Evolutionary conservation across 345 rosid species (phyloP), one percentile per base, ranked within the genome.

Genomic region (Raphanus sativus): DNA sequence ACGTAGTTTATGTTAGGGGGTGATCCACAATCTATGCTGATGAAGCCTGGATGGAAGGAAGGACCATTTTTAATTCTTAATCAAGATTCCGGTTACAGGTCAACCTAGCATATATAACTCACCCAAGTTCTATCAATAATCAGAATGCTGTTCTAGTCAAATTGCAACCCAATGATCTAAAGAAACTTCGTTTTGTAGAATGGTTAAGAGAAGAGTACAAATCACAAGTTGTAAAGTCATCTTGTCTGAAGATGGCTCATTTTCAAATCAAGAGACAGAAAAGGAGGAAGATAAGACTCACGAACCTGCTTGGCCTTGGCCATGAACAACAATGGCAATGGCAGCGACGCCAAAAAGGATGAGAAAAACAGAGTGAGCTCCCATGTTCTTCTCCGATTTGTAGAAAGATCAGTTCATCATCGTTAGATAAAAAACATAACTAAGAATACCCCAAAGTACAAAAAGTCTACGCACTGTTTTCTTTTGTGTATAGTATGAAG

Each of bases 291-390:
- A 55, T 45, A 34, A 50, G 62, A 21, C 71, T 10, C 11, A 67
- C 79, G 54, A 67, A 86, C 89, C 89, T 86, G 89, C 84, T 82
- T 86, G 89, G 66, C 83, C 84, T 70, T 86, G 89, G 66, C 86
- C 87, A 67, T 73, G 80, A 64, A 81, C 81, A 0, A 75, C 65
- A 78, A 82, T 55, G 42, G 75, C 71, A 66, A 72, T 72, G 59
- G 78, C 67, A 62, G 76, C 62, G 75, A 64, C 26, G 52, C 75
- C 24, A 69, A 69, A 30, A 33, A 74, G 50, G 79, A 69, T 42
- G 75, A 75, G 79, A 63, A 80, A 80, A 63, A 62, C 71, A 70
- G 72, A 69, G 68, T 55, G 63, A 75, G 75, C 63, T 56, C 10
- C 63, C 79, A 80, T 80, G 67, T 56, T 74, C 40, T 79, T 74